Base-by-base conservation (phyloP, 805 yeast species). In the Nakazawaea wickerhamii region DNA sequence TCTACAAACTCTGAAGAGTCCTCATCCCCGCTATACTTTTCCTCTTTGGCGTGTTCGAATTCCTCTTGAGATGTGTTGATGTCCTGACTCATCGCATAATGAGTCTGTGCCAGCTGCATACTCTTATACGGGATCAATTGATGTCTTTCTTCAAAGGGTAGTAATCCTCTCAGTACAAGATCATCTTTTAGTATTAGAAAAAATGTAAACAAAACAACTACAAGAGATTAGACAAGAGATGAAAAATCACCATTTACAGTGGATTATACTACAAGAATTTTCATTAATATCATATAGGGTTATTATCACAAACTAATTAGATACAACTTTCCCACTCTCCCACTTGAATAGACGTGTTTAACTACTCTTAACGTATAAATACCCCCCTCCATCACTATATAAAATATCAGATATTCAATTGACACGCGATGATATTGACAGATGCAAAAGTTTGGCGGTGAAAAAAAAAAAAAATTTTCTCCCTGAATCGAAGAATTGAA, bases 1-100 rank as follows among this genome's bases (percentile, higher is more conserved):
- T 40, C 39, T 8, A 40, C n/a, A 19, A 40, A 40, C 23, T 40
- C 44, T 4, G 39, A 34, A 18, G 44, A 40, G 25, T 23, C 36
- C 8, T 28, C 42, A 13, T 39, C 42, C 14, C 20, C 36, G 14
- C 17, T 27, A 18, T 18, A 27, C 19, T 36, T 32, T 22, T 26
- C 40, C 17, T 36, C 40, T 26, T 36, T 36, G 19, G 40, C 3
- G 14, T 26, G 20, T 13, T 36, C 40, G n/a, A 6, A 17, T n/a
- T 36, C 38, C 6, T 35, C 38, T 20, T 28, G 31, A 13, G 31
- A 28, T 8, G 14, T 28, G 11, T 13, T 10, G 14, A 10, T 28
- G 14, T 15, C n/a, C 15, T 18, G 35, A 4, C 32, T 13, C 15
- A 17, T 30, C 9, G 14, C 32, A 4, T 13, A 30, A 14, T 30